Base-by-base conservation (phyloP, 495 filamentous ascomycete species). In the Aspergillus sparsus region DNA sequence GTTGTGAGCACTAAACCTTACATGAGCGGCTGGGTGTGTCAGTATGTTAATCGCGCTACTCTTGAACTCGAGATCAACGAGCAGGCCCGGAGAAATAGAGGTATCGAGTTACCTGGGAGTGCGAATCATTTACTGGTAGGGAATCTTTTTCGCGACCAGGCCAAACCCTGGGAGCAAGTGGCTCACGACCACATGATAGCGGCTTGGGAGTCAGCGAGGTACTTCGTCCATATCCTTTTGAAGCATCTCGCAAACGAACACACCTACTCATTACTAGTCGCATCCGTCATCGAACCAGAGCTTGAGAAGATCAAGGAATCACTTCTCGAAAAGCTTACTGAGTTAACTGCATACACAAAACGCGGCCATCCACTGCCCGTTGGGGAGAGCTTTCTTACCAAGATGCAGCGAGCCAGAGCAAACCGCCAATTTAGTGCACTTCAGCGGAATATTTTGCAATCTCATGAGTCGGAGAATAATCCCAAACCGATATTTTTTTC, bases 291-390 rank as follows among this genome's bases (percentile, higher is more conserved):
- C 46, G 61, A 47, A 2, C 62, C 57, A 0, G 54, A 63, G n/a
- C 16, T 77, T 18, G 63, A 72, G 10, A 62, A 60, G 2, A 66
- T 82, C 46, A 68, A 72, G 35, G 54, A 66, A 2, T 49, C 31
- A 0, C 36, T 82, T 12, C 55, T 77, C 31, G 53, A 39, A 1
- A 74, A 83, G 61, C 69, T 86, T 11, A 61, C 70, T 11, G 70
- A 75, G 33, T 61, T 85, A 27, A 78, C 79, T 12, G 58, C 72
- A 12, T 78, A 69, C 32, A 15, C 75, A 13, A 78, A 77, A 16
- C 66, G 77, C 49, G 76, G 71, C 13, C 73, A 76, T 62, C 77
- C 80, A 2, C 68, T 81, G 21, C 80, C 77, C 12, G 62, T 80
- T 7, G 71, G 77, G 10, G 67, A 68, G 45, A 66, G 63, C 10